Conservation (phyloP, 371 early-diverging fungal genomes). For the Dinochytrium kinnereticum region DNA sequence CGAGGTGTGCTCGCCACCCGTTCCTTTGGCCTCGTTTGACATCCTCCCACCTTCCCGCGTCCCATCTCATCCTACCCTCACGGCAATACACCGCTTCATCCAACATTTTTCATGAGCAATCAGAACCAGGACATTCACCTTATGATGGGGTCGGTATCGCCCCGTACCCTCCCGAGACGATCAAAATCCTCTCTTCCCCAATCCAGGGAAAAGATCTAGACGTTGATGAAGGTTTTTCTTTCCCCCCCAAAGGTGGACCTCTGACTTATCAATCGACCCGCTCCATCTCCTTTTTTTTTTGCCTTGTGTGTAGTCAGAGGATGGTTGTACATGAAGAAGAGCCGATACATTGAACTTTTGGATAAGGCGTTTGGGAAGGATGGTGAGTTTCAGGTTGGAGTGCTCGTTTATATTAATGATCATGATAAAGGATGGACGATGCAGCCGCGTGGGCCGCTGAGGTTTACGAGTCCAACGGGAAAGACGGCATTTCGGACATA, state of each 20-base stretch:
- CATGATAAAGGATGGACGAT: background rate
- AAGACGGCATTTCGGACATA: slow-evolving; percentile 7
- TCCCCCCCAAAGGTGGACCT: background rate
- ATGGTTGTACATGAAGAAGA: background rate
- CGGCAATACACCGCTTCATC: no score
- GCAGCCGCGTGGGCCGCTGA: background rate
- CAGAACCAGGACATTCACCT: background rate
- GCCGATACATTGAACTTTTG: background rate
- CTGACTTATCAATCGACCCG: background rate
- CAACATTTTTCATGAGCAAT: no score
- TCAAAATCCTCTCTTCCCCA: background rate
- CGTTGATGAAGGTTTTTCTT: background rate
- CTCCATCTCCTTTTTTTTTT: background rate
- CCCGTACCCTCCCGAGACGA: background rate
- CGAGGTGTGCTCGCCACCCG: no score
- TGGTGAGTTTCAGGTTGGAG: background rate
- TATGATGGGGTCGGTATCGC: background rate
- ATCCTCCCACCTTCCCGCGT: no score
- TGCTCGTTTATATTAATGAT: background rate
- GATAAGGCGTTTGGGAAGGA: background rate
- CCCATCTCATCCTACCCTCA: no score
- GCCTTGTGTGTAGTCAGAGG: background rate
- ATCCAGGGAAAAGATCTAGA: slow-evolving; percentile 2
- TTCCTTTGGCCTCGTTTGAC: no score
- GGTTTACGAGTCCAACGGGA: background rate